A percentile compares a stretch with the other conserved stretches of the same genome.
Conservation (phyloP, 2,329 filamentous ascomycete genomes). For the Diaporthe humulicola region DNA sequence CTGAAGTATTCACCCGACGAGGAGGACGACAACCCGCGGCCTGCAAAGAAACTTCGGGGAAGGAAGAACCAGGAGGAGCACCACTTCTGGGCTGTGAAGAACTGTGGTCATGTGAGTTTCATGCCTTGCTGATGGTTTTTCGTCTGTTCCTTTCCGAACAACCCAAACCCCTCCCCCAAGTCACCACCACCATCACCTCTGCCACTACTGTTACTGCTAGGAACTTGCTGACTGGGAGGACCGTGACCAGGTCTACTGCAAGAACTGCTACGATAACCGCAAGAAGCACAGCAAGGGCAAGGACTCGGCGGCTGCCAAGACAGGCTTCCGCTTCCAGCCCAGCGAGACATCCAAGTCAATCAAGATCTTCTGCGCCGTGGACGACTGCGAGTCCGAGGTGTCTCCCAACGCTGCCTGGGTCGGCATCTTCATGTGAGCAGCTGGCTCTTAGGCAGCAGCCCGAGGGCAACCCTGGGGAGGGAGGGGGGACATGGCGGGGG, state of each 20-base stretch:
- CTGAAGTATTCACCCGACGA: slow-evolving; percentile 77
- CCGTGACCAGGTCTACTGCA: slow-evolving; percentile 71
- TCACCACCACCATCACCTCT: background rate
- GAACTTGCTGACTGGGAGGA: slow-evolving; percentile 1
- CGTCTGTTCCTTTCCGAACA: background rate
- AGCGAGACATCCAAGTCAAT: slow-evolving; percentile 47
- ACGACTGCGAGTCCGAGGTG: slow-evolving; percentile 68
- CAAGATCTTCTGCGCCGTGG: slow-evolving; percentile 67
- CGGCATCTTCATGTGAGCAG: slow-evolving; percentile 67
- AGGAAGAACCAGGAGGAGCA: slow-evolving; percentile 74
- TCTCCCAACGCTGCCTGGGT: slow-evolving; percentile 70
- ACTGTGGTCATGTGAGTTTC: slow-evolving; percentile 87
- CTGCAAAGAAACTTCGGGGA: slow-evolving; percentile 56
- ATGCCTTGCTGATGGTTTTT: background rate
- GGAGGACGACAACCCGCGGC: slow-evolving; percentile 45
- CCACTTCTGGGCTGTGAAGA: slow-evolving; percentile 92
- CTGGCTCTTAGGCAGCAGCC: background rate
- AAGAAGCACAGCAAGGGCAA: slow-evolving; percentile 54
- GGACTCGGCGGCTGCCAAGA: slow-evolving; percentile 33
- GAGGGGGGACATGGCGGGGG: background rate
- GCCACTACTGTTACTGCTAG: background rate
- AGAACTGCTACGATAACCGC: slow-evolving; percentile 71
- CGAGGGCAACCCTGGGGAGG: no score
- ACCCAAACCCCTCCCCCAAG: background rate
- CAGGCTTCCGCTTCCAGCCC: slow-evolving; percentile 53